A percentile compares a stretch with the other conserved stretches of the same genome.
Evolutionary conservation across 331 rosid species (phyloP).

Genomic region (Quercus phellos): DNA sequence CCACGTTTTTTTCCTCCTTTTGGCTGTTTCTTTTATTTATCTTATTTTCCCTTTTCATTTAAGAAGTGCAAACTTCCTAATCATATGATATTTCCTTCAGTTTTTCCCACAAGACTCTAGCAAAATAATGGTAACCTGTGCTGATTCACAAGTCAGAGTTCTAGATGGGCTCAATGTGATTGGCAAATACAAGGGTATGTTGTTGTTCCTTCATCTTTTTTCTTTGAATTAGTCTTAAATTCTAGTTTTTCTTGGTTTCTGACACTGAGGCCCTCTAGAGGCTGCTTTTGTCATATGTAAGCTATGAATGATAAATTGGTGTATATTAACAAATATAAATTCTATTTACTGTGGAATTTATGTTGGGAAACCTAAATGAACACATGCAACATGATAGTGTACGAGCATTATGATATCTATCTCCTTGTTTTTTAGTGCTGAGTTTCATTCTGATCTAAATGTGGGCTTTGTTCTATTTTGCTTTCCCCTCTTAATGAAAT

Average conservation of each 20-base stretch:
- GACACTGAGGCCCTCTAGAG: background rate
- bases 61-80: background rate
- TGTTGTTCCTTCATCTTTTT: slow-evolving; percentile 8
- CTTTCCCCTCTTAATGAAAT: background rate
- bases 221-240: slow-evolving; percentile 1
- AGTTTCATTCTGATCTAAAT: background rate
- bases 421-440: background rate
- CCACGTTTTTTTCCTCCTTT: slow-evolving; percentile 13
- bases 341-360: background rate
- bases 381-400: background rate
- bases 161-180: slow-evolving; percentile 74
- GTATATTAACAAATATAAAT: background rate
- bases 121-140: slow-evolving; percentile 83
- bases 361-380: slow-evolving; percentile 9
- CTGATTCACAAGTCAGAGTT: slow-evolving; percentile 87
- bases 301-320: background rate
- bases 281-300: background rate
- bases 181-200: slow-evolving; percentile 76
- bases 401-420: slow-evolving; percentile 9
- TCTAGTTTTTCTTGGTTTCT: slow-evolving; percentile 4
- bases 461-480: background rate
- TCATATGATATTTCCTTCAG: slow-evolving; percentile 39
- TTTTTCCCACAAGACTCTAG: slow-evolving; percentile 68
- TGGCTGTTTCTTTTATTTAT: background rate
- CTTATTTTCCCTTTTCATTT: background rate